Evolutionary conservation across 1,284 basidiomycete genomes (phyloP).

Genomic region (Albatrellus sp.): DNA sequence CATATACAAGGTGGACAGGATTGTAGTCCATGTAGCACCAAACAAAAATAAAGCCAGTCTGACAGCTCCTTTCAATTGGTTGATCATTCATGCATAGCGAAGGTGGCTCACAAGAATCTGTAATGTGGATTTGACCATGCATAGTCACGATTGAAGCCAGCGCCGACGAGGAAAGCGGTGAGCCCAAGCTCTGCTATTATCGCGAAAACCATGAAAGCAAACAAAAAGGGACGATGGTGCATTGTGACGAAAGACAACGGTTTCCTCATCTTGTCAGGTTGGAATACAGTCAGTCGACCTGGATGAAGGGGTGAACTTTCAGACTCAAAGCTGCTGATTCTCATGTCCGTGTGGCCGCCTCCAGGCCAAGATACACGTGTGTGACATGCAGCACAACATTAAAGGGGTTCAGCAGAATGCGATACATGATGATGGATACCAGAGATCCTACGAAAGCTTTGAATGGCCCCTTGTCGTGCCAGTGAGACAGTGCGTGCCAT

Average conservation of each 20-base stretch:
- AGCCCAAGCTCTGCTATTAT: constrained; percentile 61
- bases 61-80: background rate
- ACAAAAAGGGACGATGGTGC: constrained; percentile 58
- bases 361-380: background rate
- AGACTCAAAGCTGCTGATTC: background rate
- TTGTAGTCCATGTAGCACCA: constrained; percentile 57
- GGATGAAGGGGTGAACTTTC: background rate
- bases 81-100: constrained; percentile 1
- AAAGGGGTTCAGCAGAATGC: too few relatives aligned
- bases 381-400: background rate
- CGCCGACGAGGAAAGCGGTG: constrained; percentile 54
- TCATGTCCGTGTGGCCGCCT: background rate
- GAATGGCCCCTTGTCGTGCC: too few relatives aligned
- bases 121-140: constrained; percentile 52
- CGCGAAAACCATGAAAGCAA: constrained; percentile 51
- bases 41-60: constrained; percentile 51
- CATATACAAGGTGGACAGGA: constrained; percentile 57
- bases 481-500: too few relatives aligned
- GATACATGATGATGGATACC: too few relatives aligned
- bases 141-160: constrained; percentile 39
- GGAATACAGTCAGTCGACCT: too few relatives aligned
- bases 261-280: background rate
- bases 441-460: too few relatives aligned
- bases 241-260: constrained; percentile 22
- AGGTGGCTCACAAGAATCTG: constrained; percentile 44